phyloP scores from a whole-genome alignment of 208 protist genomes.

The Crithidia bombi region DNA sequence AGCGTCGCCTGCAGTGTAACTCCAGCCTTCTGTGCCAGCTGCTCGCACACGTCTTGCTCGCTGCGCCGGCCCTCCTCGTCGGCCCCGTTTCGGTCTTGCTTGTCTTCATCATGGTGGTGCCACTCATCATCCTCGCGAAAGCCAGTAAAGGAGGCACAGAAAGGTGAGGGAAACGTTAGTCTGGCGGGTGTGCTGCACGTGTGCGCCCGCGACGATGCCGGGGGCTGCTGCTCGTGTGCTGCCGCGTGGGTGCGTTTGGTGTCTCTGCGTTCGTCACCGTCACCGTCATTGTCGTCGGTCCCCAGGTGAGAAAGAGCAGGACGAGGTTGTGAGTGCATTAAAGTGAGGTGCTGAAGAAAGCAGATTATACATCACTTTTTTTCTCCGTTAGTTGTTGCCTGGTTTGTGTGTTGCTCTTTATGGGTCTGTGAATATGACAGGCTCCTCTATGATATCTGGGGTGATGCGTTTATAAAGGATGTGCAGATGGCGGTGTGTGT shows the following conservation, averaged over 20 bases:
- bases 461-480: too few species aligned
- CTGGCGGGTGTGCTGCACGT: background rate
- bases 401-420: too few species aligned
- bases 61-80: background rate
- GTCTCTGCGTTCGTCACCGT: too few species aligned
- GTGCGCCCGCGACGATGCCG: background rate
- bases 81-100: background rate
- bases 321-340: too few species aligned
- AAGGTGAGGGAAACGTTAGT: background rate
- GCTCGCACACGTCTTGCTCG: conserved; percentile 5
- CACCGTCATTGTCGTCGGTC: too few species aligned
- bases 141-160: conserved; percentile 30
- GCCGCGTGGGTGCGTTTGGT: too few species aligned
- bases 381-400: too few species aligned
- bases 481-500: too few species aligned
- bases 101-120: background rate
- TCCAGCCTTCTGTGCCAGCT: conserved; percentile 22
- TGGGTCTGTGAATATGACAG: background rate
- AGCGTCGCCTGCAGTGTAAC: conserved; percentile 44
- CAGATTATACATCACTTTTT: too few species aligned
- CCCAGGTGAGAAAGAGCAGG: too few species aligned
- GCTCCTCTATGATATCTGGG: background rate
- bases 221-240: background rate
- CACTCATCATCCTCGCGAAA: conserved; percentile 42
- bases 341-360: too few species aligned